Base-by-base conservation (phyloP, 2,329 filamentous ascomycete genomes). In the Paracoccidioides brasiliensis region DNA sequence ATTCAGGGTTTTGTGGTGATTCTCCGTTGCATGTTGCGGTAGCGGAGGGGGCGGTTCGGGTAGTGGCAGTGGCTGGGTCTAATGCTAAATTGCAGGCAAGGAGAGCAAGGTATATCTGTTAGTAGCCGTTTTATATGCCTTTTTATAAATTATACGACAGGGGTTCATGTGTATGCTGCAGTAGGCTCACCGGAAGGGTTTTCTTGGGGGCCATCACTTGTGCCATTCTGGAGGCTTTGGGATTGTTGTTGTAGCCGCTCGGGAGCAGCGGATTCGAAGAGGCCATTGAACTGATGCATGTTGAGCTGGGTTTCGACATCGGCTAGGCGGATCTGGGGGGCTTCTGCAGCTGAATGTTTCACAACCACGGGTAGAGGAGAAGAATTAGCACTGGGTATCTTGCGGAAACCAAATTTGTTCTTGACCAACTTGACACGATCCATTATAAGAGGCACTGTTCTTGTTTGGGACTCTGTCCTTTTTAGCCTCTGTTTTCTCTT, bases 261-360 rank as follows among this genome's bases (percentile, higher is more conserved):
- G 1, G 64, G 48, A n/a, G 59, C 58, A 38, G 60, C 56, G 43
- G 56, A 60, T 44, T 70, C 70, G 56, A 70, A 70, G 42, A 72
- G 61, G 55, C 68, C 66, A 61, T 69, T 72, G 59, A 66, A 63
- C 58, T 72, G 70, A 63, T 72, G 68, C 70, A 74, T 74, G 60
- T 73, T 72, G 62, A 74, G 59, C 54, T 65, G 63, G 15, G 70
- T 69, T 60, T 72, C 71, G 60, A 74, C 69, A 66, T 69, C 67
- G 41, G 67, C 63, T 41, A 74, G 64, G 55, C 64, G 68, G 54
- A 74, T 59, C 59, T 68, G 71, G 48, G 67, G 63, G 35, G 45
- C 35, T 44, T 57, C 56, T 54, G 55, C 35, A 52, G 49, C 35
- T 42, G 50, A n/a, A 48, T 50, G 46, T 57, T 60, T 56, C 53